phyloP scores from a whole-genome alignment of 768 basidiomycete genomes.

The Imleria badia region DNA sequence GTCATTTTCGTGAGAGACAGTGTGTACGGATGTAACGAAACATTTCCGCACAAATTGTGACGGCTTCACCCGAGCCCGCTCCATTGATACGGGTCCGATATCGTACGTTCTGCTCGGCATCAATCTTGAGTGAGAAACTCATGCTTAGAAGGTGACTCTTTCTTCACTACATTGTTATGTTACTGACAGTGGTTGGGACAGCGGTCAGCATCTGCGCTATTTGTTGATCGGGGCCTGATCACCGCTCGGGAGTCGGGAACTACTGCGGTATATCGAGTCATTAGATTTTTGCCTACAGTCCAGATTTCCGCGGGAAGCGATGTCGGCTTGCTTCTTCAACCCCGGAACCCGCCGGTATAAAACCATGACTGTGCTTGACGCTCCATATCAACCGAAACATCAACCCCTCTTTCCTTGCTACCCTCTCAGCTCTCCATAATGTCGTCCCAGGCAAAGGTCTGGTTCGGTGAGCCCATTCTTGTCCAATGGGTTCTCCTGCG shows the following conservation, averaged over 20 bases:
- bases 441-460: slow-evolving; percentile 15
- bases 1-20: not conserved
- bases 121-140: not conserved
- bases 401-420: not conserved
- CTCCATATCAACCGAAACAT: not conserved
- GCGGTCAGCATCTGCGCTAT: not conserved
- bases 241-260: not conserved
- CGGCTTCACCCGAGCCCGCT: not conserved
- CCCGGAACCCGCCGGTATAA: not conserved
- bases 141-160: too few relatives aligned
- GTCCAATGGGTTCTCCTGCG: too few relatives aligned
- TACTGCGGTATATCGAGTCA: not conserved
- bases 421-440: not conserved
- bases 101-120: not conserved
- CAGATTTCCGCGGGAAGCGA: not conserved
- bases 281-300: not conserved
- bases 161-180: too few relatives aligned
- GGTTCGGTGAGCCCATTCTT: slow-evolving; percentile 18
- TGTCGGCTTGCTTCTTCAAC: too few relatives aligned
- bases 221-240: not conserved
- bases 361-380: not conserved
- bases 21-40: not conserved
- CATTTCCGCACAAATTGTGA: not conserved
- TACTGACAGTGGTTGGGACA: not conserved
- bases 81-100: not conserved